Conservation (phyloP, 2,329 filamentous ascomycete genomes). For the Hortaea werneckii region DNA sequence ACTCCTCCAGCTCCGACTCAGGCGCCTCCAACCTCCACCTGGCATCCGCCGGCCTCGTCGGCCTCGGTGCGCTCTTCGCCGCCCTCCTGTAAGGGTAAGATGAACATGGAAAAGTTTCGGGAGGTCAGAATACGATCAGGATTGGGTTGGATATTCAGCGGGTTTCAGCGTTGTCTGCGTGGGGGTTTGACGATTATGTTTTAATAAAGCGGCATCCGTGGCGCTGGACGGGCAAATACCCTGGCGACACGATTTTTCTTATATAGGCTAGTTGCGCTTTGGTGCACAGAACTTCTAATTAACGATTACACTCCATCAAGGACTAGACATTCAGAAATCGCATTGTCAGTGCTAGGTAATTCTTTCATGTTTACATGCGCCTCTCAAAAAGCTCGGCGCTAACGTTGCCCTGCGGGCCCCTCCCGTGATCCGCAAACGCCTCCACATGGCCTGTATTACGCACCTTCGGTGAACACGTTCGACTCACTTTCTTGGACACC, state of each 20-base stretch:
- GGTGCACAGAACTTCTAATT: not conserved
- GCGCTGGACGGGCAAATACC: too few relatives aligned
- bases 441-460: not conserved
- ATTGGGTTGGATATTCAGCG: too few relatives aligned
- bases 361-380: not conserved
- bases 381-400: not conserved
- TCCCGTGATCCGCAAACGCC: too few relatives aligned
- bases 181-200: too few relatives aligned
- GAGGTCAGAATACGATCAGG: not conserved
- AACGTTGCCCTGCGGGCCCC: not conserved
- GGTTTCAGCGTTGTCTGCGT: too few relatives aligned
- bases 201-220: too few relatives aligned
- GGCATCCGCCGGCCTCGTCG: slow-evolving; percentile 25
- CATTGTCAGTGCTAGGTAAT: not conserved
- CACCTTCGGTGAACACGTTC: too few relatives aligned
- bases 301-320: not conserved
- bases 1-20: slow-evolving; percentile 9
- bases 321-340: not conserved
- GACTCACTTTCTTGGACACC: too few relatives aligned
- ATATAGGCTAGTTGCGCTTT: too few relatives aligned
- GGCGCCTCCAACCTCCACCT: slow-evolving; percentile 20
- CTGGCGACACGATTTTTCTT: too few relatives aligned
- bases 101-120: not conserved
- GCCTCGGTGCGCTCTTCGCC: slow-evolving; percentile 28
- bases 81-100: slow-evolving; percentile 23